Base-by-base conservation (phyloP, 352 stramenopile genomes). In the Pythium phragmitis region DNA sequence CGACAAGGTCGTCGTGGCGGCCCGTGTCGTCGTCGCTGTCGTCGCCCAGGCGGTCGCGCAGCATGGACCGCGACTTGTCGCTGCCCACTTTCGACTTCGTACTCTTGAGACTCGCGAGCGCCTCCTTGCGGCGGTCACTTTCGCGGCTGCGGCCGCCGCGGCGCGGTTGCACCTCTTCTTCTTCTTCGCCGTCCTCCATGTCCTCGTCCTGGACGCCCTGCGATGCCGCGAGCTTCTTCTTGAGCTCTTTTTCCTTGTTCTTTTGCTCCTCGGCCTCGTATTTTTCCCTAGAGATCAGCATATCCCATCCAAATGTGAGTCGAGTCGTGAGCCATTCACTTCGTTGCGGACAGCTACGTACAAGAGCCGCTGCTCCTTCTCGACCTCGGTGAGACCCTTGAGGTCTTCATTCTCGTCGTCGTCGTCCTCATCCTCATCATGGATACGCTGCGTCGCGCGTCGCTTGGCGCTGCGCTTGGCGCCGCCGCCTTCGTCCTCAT, bases 291-390 rank as follows among this genome's bases (percentile, higher is more conserved):
- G 7, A 60, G 7, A 48, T 8, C 30, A 47, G 7, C 37, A 23
- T 14, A 55, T 3, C 47, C 26, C 19, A 33, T n/a, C 21, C 14
- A 57, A 23, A 46, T 3, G 34, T 48, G 36, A 39, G 34, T 39
- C 4, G n/a, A 17, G 34, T 14, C 34, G 7, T 39, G 34, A 30
- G 34, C 7, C 34, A 39, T 52, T 34, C 26, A 4, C 17, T 26
- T 60, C 26, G 28, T 46, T 23, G 6, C 9, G n/a, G 17, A 52
- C 4, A 14, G 21, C 16, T 6, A 84, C 73, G 53, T 70, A 85
- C 75, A 95, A 67, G 45, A 95, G 71, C 0, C 84, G 80, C 72
- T 92, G 85, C 69, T 95, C 86, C 65, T 95, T 95, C 69, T 95
- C 86, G 17, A 95, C 84, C 62, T 95, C 86, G 2, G 85, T 95